Conservation (phyloP, 768 basidiomycete species). For the Xanthoconium stramineum region DNA sequence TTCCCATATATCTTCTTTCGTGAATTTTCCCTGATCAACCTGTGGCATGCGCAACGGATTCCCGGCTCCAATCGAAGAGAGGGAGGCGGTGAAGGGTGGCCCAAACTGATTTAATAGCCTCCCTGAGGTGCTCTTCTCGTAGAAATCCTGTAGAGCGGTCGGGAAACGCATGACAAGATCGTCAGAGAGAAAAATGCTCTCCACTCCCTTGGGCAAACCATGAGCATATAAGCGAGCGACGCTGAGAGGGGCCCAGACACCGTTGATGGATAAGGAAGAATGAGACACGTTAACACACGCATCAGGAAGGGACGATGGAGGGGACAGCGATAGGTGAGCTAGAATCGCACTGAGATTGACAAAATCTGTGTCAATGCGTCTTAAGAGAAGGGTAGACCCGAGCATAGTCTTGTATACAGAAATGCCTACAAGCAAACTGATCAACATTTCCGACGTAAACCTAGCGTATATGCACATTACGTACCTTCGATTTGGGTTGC, state of each 20-base stretch:
- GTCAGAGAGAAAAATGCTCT: constrained; percentile 61
- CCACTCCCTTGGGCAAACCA: constrained; percentile 29
- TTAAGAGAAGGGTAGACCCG: constrained; percentile 52
- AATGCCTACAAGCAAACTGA: constrained; percentile 46
- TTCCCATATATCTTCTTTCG: constrained; percentile 21
- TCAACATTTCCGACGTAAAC: constrained; percentile 7
- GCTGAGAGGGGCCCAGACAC: constrained; percentile 68
- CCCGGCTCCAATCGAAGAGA: not conserved
- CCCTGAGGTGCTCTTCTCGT: constrained; percentile 44
- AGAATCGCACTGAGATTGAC: constrained; percentile 59
- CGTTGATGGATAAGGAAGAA: constrained; percentile 51
- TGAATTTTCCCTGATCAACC: not conserved
- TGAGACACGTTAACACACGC: constrained; percentile 51
- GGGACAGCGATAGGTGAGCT: constrained; percentile 35
- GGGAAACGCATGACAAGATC: constrained; percentile 63
- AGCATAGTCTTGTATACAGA: constrained; percentile 71
- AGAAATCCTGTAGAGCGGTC: constrained; percentile 55
- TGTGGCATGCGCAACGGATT: constrained; percentile 2
- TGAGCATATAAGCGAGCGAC: constrained; percentile 45
- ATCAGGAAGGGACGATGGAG: constrained; percentile 35
- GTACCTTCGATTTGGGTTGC: constrained; percentile 71
- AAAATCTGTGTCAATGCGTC: constrained; percentile 77
- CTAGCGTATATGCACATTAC: constrained; percentile 13
- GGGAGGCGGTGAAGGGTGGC: constrained; percentile 53
- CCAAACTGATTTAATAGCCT: constrained; percentile 61